Percentiles rank a stretch among this genome's conserved stretches.
These are phyloP conservation scores for Sporisorium graminicola DNA, from an alignment of 1,284 basidiomycete genomes.

Conservation along the genomic window DNA sequence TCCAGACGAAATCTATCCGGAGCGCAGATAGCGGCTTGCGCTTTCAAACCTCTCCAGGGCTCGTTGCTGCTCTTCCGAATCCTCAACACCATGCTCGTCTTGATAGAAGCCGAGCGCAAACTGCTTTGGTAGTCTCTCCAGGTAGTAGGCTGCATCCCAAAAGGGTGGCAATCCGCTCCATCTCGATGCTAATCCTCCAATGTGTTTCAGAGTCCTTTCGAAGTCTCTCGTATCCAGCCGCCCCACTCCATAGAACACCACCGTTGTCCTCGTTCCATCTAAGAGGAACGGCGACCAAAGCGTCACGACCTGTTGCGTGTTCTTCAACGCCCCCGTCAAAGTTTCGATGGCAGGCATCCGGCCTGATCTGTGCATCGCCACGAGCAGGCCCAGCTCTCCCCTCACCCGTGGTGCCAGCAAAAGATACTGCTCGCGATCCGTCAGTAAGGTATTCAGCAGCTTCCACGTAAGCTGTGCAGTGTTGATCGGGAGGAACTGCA, in stretches of 20 bases:
- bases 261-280: neutral
- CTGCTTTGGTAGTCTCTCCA: neutral
- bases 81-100: neutral
- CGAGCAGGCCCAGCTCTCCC: neutral
- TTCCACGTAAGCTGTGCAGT: neutral
- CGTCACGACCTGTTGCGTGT: neutral
- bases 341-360: neutral
- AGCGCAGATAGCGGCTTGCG: too few species aligned
- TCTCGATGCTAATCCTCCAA: neutral
- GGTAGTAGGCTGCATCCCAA: neutral
- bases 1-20: too few species aligned
- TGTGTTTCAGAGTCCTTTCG: neutral
- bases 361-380: neutral
- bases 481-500: neutral
- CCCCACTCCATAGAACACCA: neutral
- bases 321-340: neutral
- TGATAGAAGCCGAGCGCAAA: neutral
- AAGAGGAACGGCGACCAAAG: neutral
- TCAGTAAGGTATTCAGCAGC: neutral
- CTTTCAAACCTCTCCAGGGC: neutral
- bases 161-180: neutral
- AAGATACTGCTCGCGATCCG: neutral
- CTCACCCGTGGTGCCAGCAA: neutral
- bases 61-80: too few species aligned
- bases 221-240: neutral